Conservation (phyloP, 148 eudicot species). For the Spergularia bocconei region DNA sequence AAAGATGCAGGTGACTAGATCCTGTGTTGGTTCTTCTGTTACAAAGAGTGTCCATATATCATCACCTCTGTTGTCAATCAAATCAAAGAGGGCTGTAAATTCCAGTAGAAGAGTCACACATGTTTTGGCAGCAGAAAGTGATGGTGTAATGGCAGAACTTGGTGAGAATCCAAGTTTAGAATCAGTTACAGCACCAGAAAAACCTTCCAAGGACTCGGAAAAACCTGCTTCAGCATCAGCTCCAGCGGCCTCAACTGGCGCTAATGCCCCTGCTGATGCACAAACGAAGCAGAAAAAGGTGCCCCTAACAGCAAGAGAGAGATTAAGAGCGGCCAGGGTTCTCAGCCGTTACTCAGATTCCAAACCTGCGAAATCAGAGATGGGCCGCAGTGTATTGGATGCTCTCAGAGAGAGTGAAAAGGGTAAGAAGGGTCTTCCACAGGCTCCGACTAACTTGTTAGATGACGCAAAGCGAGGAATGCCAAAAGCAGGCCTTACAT, state of each 20-base stretch:
- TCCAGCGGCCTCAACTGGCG: conserved; percentile 19
- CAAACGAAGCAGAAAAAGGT: conserved; percentile 41
- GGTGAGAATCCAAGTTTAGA: conserved; percentile 29
- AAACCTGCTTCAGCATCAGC: conserved; percentile 3
- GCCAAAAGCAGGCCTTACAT: conserved; percentile 79
- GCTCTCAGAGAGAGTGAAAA: conserved; percentile 73
- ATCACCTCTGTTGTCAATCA: conserved; percentile 24
- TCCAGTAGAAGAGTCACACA: conserved; percentile 27
- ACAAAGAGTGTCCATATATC: conserved; percentile 30
- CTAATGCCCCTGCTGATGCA: conserved; percentile 18
- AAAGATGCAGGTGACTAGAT: conserved; percentile 37
- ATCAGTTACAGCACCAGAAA: conserved; percentile 29
- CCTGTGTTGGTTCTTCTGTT: conserved; percentile 23
- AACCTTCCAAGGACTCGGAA: conserved; percentile 9
- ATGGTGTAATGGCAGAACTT: conserved; percentile 42
- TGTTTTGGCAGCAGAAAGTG: conserved; percentile 52
- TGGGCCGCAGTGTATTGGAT: conserved; percentile 75
- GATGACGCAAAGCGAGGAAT: conserved; percentile 90
- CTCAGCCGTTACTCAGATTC: conserved; percentile 73
- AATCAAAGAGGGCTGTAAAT: conserved; percentile 30
- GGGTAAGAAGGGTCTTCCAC: conserved; percentile 87
- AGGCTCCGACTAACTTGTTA: conserved; percentile 84
- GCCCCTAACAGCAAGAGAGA: conserved; percentile 78
- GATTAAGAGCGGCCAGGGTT: conserved; percentile 88
- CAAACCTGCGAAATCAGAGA: conserved; percentile 48